Evolutionary conservation across 1,284 basidiomycete genomes (phyloP).

Genomic region (Malassezia nana): DNA sequence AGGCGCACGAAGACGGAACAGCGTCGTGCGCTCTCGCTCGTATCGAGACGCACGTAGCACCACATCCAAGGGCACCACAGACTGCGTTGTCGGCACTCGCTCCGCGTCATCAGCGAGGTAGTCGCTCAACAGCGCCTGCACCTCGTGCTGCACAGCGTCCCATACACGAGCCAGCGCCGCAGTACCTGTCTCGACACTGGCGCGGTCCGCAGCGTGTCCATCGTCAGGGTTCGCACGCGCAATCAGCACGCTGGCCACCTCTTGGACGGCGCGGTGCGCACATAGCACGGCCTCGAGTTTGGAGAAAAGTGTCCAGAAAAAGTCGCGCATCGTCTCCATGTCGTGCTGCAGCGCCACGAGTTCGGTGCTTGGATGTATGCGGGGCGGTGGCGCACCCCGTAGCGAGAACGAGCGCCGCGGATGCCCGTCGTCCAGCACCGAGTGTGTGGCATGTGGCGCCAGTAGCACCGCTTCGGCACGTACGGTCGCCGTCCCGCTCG

Average conservation of each 20-base stretch:
- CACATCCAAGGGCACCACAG: constrained; percentile 80
- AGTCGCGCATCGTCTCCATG: constrained; percentile 56
- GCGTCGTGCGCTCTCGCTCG: constrained; percentile 44
- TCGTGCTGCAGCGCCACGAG: constrained; percentile 33
- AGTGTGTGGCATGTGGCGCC: constrained; percentile 26
- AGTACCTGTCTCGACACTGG: constrained; percentile 17
- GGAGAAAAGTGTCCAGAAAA: constrained; percentile 96
- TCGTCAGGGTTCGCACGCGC: constrained; percentile 28
- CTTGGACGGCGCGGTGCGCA: constrained; percentile 79
- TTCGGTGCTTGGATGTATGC: constrained; percentile 28
- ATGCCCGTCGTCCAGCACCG: constrained; percentile 14
- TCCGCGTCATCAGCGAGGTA: constrained; percentile 83
- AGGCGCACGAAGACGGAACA: constrained; percentile 76
- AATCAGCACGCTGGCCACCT: constrained; percentile 55
- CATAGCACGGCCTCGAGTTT: constrained; percentile 94
- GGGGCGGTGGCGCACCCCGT: constrained; percentile 19
- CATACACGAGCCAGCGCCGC: constrained; percentile 68
- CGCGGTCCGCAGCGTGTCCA: constrained; percentile 15
- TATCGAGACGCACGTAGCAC: constrained; percentile 54
- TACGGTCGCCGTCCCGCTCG: constrained; percentile 55
- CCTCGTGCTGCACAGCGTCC: constrained; percentile 76
- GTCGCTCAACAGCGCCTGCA: constrained; percentile 69
- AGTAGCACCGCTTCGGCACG: constrained; percentile 55
- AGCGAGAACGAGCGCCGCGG: constrained; percentile 25
- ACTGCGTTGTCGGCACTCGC: constrained; percentile 61